Conservation (phyloP, 306 rosid species). For the Cicer chorassanicum region DNA sequence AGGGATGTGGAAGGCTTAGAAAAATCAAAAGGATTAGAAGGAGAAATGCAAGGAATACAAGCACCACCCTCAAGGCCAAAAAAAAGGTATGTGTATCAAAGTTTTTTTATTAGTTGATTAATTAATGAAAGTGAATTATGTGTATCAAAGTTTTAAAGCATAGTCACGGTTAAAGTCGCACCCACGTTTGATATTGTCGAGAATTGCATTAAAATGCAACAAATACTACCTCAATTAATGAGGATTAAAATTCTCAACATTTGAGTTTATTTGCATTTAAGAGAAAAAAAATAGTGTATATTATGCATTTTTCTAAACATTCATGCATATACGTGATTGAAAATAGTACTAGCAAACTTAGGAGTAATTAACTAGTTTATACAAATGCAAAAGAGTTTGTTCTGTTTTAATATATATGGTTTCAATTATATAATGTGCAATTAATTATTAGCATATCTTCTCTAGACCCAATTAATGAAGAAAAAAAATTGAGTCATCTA, state of each 20-base stretch:
- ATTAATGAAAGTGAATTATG: no score
- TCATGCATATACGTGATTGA: background rate
- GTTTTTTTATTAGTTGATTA: background rate
- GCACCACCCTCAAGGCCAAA: slow-evolving; percentile 52
- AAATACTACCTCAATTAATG: no score
- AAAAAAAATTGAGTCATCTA: background rate
- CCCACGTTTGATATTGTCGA: no score
- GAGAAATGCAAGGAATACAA: slow-evolving; percentile 42
- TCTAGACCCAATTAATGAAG: no score
- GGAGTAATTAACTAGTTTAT: no score
- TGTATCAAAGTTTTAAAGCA: no score
- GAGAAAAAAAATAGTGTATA: no score
- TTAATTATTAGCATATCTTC: background rate
- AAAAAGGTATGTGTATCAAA: slow-evolving; percentile 51
- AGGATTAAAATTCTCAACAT: no score
- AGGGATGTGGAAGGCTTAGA: slow-evolving; percentile 39
- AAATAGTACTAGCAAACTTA: background rate
- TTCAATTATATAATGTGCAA: background rate
- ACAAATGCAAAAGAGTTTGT: background rate
- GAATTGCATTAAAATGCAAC: no score
- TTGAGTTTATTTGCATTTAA: no score
- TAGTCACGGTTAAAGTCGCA: no score
- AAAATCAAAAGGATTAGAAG: slow-evolving; percentile 33
- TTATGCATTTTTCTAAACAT: background rate
- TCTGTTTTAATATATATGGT: background rate